Evolutionary conservation across 208 protist genomes (phyloP).

Genomic region (Endotrypanum monterogeii): DNA sequence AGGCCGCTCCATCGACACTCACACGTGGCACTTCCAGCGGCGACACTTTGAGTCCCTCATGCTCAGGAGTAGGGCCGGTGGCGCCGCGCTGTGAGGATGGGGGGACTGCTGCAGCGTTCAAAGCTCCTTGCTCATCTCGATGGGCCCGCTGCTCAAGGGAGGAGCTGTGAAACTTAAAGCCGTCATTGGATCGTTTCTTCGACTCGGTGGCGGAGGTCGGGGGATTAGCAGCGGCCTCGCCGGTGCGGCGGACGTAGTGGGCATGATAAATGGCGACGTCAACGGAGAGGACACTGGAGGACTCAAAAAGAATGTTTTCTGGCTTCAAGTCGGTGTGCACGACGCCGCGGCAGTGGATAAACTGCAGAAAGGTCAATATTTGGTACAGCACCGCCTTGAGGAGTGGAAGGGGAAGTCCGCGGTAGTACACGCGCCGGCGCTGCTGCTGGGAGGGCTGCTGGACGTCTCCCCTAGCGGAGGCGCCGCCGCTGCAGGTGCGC

Average conservation of each 20-base stretch:
- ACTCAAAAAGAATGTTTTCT: conserved; percentile 86
- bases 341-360: conserved; percentile 61
- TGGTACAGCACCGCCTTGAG: conserved; percentile 71
- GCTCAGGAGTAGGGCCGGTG: neutral
- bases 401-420: conserved; percentile 58
- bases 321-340: conserved; percentile 89
- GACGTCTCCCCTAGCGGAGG: neutral
- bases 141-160: conserved; percentile 36
- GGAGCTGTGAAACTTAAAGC: conserved; percentile 37
- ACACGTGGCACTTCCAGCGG: neutral
- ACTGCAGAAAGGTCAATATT: conserved; percentile 71
- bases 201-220: conserved; percentile 8
- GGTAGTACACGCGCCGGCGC: conserved; percentile 41
- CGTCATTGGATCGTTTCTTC: conserved; percentile 34
- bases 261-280: conserved; percentile 43
- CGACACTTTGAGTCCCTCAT: neutral
- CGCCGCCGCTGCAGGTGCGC: neutral
- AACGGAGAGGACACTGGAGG: conserved; percentile 38
- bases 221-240: neutral
- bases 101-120: neutral
- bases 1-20: neutral
- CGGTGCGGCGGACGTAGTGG: conserved; percentile 17
- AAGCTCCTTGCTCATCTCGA: conserved; percentile 24
- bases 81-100: neutral
- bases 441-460: neutral